Evolutionary conservation across 441 rosid species (phyloP).

Genomic region (Populus hybrid): DNA sequence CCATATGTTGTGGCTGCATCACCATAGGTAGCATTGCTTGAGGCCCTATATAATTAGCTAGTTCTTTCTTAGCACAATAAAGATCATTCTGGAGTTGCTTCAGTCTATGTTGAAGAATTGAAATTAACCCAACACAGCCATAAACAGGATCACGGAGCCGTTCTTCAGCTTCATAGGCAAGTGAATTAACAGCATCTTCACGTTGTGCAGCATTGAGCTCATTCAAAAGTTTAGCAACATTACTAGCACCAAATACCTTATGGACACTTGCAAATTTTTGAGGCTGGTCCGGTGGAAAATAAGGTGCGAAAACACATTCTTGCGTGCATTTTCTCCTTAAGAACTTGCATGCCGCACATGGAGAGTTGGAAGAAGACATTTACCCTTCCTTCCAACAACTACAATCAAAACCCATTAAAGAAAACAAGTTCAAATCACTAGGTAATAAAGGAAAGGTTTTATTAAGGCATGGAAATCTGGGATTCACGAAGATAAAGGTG

Average conservation of each 20-base stretch:
- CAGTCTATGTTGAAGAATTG: slow-evolving; percentile 65
- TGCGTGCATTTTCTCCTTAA: slow-evolving; percentile 80
- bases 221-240: slow-evolving; percentile 74
- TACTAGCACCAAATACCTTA: slow-evolving; percentile 85
- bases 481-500: slow-evolving; percentile 17
- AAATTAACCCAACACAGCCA: slow-evolving; percentile 82
- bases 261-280: slow-evolving; percentile 75
- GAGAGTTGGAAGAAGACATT: slow-evolving; percentile 78
- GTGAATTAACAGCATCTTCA: slow-evolving; percentile 87
- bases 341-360: slow-evolving; percentile 93
- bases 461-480: slow-evolving; percentile 23
- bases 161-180: slow-evolving; percentile 80
- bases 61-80: slow-evolving; percentile 55
- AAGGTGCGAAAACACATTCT: slow-evolving; percentile 91
- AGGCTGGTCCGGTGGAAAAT: slow-evolving; percentile 90
- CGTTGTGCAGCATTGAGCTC: slow-evolving; percentile 60
- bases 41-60: slow-evolving; percentile 58
- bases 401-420: neutral
- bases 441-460: neutral
- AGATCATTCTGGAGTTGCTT: slow-evolving; percentile 57
- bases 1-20: slow-evolving; percentile 15
- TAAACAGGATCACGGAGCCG: slow-evolving; percentile 82
- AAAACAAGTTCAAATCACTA: neutral
- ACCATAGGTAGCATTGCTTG: slow-evolving; percentile 61
- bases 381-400: neutral